Evolutionary conservation across 257 asterid species (phyloP).

Genomic region (Lithospermum erythrorhizon): DNA sequence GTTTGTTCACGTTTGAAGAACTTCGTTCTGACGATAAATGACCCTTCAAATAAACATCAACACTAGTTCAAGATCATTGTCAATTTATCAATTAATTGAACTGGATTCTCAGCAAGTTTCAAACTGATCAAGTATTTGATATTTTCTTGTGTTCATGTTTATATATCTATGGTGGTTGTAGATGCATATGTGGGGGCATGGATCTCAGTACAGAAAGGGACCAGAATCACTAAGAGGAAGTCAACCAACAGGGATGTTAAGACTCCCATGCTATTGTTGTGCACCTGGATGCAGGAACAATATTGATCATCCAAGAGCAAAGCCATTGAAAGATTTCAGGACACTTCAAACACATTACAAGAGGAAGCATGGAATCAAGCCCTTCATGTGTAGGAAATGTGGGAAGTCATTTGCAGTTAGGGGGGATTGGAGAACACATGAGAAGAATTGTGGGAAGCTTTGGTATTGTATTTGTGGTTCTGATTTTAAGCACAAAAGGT

Average conservation of each 20-base stretch:
- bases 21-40: too few relatives aligned
- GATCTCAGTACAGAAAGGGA: conserved; percentile 81
- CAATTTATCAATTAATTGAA: too few relatives aligned
- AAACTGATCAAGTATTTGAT: too few relatives aligned
- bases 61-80: too few relatives aligned
- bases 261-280: conserved; percentile 86
- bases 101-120: too few relatives aligned
- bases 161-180: conserved; percentile 18
- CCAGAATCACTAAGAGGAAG: conserved; percentile 85
- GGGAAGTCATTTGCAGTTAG: conserved; percentile 75
- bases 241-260: conserved; percentile 85
- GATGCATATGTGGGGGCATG: conserved; percentile 99
- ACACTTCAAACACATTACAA: conserved; percentile 93
- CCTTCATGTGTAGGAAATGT: conserved; percentile 75
- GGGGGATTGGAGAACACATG: conserved; percentile 87
- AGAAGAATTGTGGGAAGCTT: conserved; percentile 77
- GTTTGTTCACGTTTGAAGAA: too few relatives aligned
- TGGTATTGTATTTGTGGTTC: conserved; percentile 85
- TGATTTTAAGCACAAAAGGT: conserved; percentile 69
- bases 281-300: conserved; percentile 76
- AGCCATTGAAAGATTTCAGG: conserved; percentile 75
- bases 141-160: too few relatives aligned
- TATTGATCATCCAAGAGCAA: conserved; percentile 79
- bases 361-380: conserved; percentile 87
- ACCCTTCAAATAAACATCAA: too few relatives aligned